These are phyloP conservation scores for Colletotrichum tropicale DNA, from an alignment of 2,329 filamentous ascomycete species.

Conservation along the genomic window DNA sequence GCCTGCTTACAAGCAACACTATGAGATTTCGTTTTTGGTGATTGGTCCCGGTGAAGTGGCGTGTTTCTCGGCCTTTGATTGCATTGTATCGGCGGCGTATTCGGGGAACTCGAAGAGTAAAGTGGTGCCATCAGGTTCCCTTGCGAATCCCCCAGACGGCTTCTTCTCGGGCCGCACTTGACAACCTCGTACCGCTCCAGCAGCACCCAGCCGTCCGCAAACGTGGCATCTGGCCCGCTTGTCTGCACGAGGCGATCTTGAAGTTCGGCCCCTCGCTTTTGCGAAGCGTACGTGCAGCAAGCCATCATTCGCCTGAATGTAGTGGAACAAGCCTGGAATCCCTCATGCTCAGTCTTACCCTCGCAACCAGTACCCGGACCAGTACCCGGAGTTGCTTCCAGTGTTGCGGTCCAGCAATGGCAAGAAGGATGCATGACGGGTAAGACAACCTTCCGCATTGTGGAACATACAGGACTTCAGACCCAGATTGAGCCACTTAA, in stretches of 20 bases:
- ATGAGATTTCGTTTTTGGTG: not conserved
- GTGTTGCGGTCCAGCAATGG: not conserved
- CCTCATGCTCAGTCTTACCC: not conserved
- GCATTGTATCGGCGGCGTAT: not conserved
- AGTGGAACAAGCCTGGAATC: not conserved
- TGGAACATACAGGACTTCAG: not conserved
- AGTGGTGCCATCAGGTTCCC: not conserved
- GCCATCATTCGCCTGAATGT: not conserved
- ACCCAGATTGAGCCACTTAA: not conserved
- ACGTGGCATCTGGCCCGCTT: not conserved
- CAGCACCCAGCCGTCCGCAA: not conserved
- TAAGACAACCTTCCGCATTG: not conserved
- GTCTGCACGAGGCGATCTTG: not conserved
- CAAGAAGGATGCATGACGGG: not conserved
- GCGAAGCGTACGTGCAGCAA: not conserved
- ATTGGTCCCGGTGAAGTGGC: not conserved
- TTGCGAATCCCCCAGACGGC: not conserved
- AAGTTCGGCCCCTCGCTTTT: not conserved
- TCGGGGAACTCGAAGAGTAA: not conserved
- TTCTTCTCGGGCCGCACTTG: not conserved
- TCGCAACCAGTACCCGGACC: not conserved
- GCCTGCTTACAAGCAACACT: not conserved
- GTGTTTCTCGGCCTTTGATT: not conserved
- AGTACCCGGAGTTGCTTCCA: not conserved
- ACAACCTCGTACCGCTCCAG: not conserved